A percentile compares a stretch with the other conserved stretches of the same genome.
Evolutionary conservation across 139 green algal genomes (phyloP).

Genomic region (Gonium pectorale): DNA sequence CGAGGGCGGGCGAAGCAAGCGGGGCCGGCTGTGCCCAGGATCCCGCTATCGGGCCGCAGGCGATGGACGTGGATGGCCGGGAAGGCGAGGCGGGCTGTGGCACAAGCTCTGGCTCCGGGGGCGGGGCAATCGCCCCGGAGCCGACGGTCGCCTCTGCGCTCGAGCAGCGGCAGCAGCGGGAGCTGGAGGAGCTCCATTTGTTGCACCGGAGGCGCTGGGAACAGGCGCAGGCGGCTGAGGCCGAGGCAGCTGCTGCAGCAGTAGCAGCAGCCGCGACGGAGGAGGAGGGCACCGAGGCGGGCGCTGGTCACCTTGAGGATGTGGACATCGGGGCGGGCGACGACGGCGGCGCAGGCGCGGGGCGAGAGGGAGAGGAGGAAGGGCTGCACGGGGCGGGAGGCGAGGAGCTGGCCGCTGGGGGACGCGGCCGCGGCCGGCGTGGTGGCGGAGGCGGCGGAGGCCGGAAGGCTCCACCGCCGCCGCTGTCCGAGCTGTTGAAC

Average conservation of each 20-base stretch:
- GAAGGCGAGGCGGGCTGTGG: too few species aligned
- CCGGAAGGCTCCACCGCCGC: not conserved
- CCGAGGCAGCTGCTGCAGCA: not conserved
- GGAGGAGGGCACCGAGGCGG: too few species aligned
- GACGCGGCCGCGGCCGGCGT: not conserved
- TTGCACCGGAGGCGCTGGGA: constrained; percentile 19
- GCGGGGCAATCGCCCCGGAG: too few species aligned
- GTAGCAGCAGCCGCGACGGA: too few species aligned
- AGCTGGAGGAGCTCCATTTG: not conserved
- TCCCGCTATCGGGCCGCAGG: too few species aligned
- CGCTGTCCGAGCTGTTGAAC: constrained; percentile 37
- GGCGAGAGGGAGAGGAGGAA: too few species aligned
- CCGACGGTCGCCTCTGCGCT: too few species aligned
- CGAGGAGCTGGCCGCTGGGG: not conserved
- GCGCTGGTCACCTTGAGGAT: too few species aligned
- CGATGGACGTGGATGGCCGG: too few species aligned
- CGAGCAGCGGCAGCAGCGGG: not conserved
- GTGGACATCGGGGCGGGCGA: too few species aligned
- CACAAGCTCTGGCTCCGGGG: too few species aligned
- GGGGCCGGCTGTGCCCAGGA: not conserved
- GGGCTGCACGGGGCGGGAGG: not conserved
- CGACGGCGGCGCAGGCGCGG: too few species aligned
- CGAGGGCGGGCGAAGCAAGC: not conserved
- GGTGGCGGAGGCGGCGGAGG: not conserved
- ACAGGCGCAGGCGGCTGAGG: constrained; percentile 26